Base-by-base conservation (phyloP, 208 protist species). In the Blastocrithidia nonstop region DNA sequence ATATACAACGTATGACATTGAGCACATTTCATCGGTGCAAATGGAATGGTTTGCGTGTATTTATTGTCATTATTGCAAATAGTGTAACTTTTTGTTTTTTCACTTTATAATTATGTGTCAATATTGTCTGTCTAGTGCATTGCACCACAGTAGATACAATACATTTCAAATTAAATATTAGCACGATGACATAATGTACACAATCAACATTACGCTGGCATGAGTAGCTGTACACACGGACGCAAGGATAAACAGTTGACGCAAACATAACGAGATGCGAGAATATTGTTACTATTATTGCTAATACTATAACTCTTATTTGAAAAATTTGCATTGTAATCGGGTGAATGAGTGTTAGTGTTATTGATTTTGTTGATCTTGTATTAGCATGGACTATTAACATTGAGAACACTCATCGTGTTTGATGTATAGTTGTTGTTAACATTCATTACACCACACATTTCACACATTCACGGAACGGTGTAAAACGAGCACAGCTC, bases 201-300 rank as follows among this genome's bases (percentile, higher is more conserved):
- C 37, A 64, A 47, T 76, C 77, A 92, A 54, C 63, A 73, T 35
- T 78, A 62, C 6, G 64, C 62, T 20, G 74, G 62, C 1, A 67
- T 49, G 35, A 59, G 16, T n/a, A 66, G 61, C 55, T 67, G 73
- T 37, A 83, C 69, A 6, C 40, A 51, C 0, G 66, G 66, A 4
- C 83, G 72, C 38, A 88, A 51, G 0, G 66, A 29, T 25, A 87
- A 69, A 42, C 78, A 93, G 40, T 60, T 45, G 25, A 37, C 51
- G 37, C 83, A 93, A 6, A 86, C 45, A 63, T 93, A 88, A n/a
- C 83, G 70, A n/a, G n/a, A n/a, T n/a, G n/a, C n/a, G n/a, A n/a
- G n/a, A n/a, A n/a, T n/a, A n/a, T n/a, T n/a, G n/a, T n/a, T n/a
- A n/a, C n/a, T n/a, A n/a, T n/a, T n/a, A n/a, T n/a, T n/a, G n/a